Conservation (phyloP, 805 yeast genomes). For the Cephaloascus fragrans region DNA sequence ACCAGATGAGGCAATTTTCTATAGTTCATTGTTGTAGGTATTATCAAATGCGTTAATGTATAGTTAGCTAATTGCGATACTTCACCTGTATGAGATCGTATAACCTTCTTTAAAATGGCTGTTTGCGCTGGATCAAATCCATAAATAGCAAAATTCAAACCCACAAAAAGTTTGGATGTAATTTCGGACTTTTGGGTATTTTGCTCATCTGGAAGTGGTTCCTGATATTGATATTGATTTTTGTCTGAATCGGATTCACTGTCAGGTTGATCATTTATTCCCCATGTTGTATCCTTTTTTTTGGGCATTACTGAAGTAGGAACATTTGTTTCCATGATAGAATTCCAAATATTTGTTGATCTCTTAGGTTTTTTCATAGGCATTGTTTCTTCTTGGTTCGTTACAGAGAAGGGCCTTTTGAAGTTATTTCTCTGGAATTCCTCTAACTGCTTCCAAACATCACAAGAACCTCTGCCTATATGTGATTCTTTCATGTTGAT, state of each 20-base stretch:
- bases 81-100: slow-evolving; percentile 36
- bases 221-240: background rate
- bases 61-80: slow-evolving; percentile 11
- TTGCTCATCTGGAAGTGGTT: background rate
- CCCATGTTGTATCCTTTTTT: slow-evolving; percentile 9
- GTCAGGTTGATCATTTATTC: slow-evolving; percentile 6
- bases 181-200: background rate
- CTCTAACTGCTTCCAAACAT: slow-evolving; percentile 23
- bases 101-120: slow-evolving; percentile 26
- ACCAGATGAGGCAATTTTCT: slow-evolving; percentile 12
- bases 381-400: slow-evolving; percentile 4
- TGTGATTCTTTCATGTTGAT: slow-evolving; percentile 6
- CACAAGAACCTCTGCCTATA: slow-evolving; percentile 19
- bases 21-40: slow-evolving; percentile 18
- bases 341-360: slow-evolving; percentile 29
- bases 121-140: slow-evolving; percentile 31
- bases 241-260: slow-evolving; percentile 2
- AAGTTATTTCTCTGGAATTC: slow-evolving; percentile 1
- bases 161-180: slow-evolving; percentile 23
- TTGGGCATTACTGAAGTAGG: slow-evolving; percentile 5
- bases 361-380: slow-evolving; percentile 7
- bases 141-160: slow-evolving; percentile 28
- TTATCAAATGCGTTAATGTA: slow-evolving; percentile 19
- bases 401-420: slow-evolving; percentile 3
- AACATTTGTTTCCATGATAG: slow-evolving; percentile 20